These are phyloP conservation scores for Pseudogymnoascus sp. DNA, from an alignment of 2,329 filamentous ascomycete species.

Conservation along the genomic window DNA sequence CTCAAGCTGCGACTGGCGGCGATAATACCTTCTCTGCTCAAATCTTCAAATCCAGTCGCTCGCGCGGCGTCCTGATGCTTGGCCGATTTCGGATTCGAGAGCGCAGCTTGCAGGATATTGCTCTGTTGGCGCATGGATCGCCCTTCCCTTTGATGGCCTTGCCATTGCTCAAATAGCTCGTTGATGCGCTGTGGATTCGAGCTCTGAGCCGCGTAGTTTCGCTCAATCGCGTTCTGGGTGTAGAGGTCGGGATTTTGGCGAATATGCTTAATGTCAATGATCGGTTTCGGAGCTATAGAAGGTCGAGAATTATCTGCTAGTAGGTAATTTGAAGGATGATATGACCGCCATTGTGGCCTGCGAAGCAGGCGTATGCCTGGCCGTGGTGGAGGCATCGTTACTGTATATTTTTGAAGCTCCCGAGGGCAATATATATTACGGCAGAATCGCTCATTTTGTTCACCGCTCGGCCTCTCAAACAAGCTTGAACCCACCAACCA, in stretches of 20 bases:
- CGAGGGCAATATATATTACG: not conserved
- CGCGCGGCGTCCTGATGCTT: conserved; percentile 31
- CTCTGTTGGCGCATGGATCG: conserved; percentile 57
- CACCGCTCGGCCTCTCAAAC: not conserved
- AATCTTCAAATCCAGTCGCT: conserved; percentile 26
- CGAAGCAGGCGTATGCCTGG: not conserved
- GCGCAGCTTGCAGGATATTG: conserved; percentile 54
- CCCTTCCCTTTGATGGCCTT: conserved; percentile 52
- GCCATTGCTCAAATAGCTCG: conserved; percentile 49
- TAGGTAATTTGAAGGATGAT: conserved; percentile 18
- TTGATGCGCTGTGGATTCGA: conserved; percentile 50
- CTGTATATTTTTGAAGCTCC: not conserved
- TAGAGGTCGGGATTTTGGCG: conserved; percentile 76
- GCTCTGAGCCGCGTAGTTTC: conserved; percentile 65
- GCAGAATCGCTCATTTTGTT: not conserved
- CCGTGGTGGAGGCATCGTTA: not conserved
- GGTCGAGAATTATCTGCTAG: conserved; percentile 34
- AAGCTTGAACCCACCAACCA: not conserved
- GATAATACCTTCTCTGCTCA: conserved; percentile 48
- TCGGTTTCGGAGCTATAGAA: conserved; percentile 68
- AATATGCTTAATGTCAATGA: conserved; percentile 82
- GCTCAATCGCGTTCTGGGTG: conserved; percentile 71
- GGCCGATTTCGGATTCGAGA: conserved; percentile 44
- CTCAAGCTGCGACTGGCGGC: conserved; percentile 61
- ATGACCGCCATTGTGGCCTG: conserved; percentile 13